These are phyloP conservation scores for Quercus tomentella DNA, from an alignment of 331 rosid genomes.

Conservation along the genomic window DNA sequence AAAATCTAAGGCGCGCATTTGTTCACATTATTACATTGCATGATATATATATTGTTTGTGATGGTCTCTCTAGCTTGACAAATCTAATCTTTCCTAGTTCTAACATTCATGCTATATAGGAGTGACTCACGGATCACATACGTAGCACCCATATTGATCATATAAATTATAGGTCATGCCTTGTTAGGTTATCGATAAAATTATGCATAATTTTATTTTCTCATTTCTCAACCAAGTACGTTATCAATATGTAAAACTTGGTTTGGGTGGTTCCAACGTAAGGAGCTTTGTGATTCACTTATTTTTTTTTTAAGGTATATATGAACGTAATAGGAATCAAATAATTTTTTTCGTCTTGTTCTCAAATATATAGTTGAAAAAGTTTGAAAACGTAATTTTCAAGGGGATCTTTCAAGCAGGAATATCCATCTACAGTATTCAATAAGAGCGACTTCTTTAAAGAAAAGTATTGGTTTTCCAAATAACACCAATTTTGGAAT, in stretches of 20 bases:
- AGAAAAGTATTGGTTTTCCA: no score
- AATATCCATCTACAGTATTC: neutral
- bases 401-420: neutral
- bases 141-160: constrained; percentile 54
- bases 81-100: neutral
- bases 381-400: neutral
- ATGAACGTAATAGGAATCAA: neutral
- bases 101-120: neutral
- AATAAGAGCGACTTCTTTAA: neutral
- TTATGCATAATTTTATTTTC: neutral
- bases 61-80: neutral
- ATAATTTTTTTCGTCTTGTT: neutral
- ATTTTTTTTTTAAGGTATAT: neutral
- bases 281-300: constrained; percentile 1
- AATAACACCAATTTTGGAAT: no score
- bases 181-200: neutral
- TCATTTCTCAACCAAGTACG: neutral
- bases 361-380: neutral
- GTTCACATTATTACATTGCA: no score
- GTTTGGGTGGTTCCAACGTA: neutral
- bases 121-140: constrained; percentile 35
- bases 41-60: neutral
- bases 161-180: constrained; percentile 27
- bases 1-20: no score
- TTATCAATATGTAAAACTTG: neutral